Base-by-base conservation (phyloP, 2,329 filamentous ascomycete genomes). In the Dactylonectria macrodidyma region DNA sequence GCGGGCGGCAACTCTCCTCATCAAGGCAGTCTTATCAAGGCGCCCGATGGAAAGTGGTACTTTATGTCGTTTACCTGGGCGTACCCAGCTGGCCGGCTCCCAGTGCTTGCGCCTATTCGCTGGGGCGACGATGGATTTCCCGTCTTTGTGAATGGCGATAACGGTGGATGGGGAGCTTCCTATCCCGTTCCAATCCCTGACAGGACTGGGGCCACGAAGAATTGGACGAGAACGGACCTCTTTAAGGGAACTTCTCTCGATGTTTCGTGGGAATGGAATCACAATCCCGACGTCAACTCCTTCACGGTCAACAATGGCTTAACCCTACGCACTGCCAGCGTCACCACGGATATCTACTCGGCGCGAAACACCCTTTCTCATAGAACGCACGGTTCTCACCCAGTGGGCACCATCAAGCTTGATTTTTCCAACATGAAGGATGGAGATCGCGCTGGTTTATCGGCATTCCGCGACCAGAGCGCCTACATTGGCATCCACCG, bases 21-120 rank as follows among this genome's bases (percentile, higher is more conserved):
- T 65, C 89, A 91, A 73, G 88, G 88, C 0, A 84, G 85, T 12
- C 77, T 90, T 2, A 83, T 90, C 1, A 81, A 88, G 30, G 88
- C 86, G 0, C 82, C 82, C 1, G 75, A 81, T 8, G 86, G 85
- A 0, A 77, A 85, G 14, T 90, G 88, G 88, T 89, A 87, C 72
- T 90, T 88, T 69, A 85, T 89, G 76, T 83, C 85, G 0, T 90
- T 90, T 71, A 76, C 84, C 6, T 85, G 87, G 70, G 80, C 82
- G 0, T 90, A 87, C 59, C 88, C 89, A 0, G 84, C 81, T 2
- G 89, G 88, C 0, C 82, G 88, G 16, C 84, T 88, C 8, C 88
- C 88, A 0, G 85, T 88, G 0, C 76, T 89, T 1, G 87, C 88
- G 0, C 88, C 88, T 0, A 82, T 80, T 0, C 88, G 83, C 78